Evolutionary conservation across 1,284 basidiomycete species (phyloP).

Genomic region (Pyrrhoderma lamaoense): DNA sequence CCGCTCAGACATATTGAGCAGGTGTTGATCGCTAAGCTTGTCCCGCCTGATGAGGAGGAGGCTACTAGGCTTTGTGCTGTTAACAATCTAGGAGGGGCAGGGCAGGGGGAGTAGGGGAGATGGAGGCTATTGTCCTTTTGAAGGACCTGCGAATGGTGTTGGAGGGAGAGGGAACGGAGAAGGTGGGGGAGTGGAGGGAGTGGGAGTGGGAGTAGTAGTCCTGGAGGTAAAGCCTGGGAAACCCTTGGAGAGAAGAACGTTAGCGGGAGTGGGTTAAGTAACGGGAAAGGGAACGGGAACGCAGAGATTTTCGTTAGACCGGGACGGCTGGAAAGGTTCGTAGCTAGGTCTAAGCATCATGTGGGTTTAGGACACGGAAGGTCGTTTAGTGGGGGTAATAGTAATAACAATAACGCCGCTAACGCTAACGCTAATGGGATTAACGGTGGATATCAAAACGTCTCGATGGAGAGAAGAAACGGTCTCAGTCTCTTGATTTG

Average conservation of each 20-base stretch:
- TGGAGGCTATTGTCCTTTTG: too few species aligned
- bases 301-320: conserved; percentile 17
- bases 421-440: too few species aligned
- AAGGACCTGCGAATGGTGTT: background rate
- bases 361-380: too few species aligned
- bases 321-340: conserved; percentile 18
- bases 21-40: conserved; percentile 63
- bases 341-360: conserved; percentile 1
- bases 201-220: background rate
- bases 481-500: too few species aligned
- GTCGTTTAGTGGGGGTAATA: too few species aligned
- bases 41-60: conserved; percentile 65
- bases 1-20: conserved; percentile 62
- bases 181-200: background rate
- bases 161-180: conserved; percentile 1
- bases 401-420: too few species aligned
- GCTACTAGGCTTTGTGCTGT: conserved; percentile 37
- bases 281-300: background rate
- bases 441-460: too few species aligned
- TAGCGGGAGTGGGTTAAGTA: background rate
- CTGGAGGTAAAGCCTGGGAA: conserved; percentile 33
- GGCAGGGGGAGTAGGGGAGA: conserved; percentile 1
- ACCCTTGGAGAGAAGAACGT: conserved; percentile 35
- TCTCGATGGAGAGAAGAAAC: too few species aligned
- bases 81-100: background rate